Percentiles rank a stretch among this genome's conserved stretches.
Conservation (phyloP, 2,329 filamentous ascomycete species). For the Trichoderma endophyticum region DNA sequence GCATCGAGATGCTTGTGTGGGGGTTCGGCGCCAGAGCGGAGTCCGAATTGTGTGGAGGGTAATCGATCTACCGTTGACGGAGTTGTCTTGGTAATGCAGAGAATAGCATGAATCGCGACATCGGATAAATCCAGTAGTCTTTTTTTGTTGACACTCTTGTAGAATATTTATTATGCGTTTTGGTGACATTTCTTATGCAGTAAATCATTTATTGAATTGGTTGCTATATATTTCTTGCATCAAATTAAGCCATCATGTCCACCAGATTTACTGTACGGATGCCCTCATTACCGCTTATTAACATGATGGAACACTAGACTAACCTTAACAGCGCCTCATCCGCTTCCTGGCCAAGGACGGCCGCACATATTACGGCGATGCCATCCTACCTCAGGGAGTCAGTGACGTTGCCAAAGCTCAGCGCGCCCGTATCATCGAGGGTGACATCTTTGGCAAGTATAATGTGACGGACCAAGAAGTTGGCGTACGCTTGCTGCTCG, state of each 20-base stretch:
- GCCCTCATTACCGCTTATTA: background rate
- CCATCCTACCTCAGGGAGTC: conserved; percentile 60
- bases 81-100: background rate
- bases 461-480: conserved; percentile 60
- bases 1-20: background rate
- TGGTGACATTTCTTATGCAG: background rate
- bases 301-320: background rate
- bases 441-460: conserved; percentile 64
- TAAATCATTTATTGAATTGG: background rate
- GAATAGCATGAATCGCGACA: background rate
- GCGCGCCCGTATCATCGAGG: conserved; percentile 60
- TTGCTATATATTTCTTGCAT: background rate
- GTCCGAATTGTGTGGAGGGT: background rate
- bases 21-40: conserved; percentile 13
- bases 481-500: conserved; percentile 55
- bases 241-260: conserved; percentile 1
- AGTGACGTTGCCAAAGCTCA: conserved; percentile 59
- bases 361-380: conserved; percentile 69
- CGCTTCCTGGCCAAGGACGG: conserved; percentile 72
- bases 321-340: conserved; percentile 60
- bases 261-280: conserved; percentile 12
- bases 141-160: background rate
- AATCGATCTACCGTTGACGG: conserved; percentile 1
- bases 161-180: background rate
- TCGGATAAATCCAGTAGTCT: background rate